phyloP scores from a whole-genome alignment of 768 basidiomycete genomes.

The Favolaschia claudopus region DNA sequence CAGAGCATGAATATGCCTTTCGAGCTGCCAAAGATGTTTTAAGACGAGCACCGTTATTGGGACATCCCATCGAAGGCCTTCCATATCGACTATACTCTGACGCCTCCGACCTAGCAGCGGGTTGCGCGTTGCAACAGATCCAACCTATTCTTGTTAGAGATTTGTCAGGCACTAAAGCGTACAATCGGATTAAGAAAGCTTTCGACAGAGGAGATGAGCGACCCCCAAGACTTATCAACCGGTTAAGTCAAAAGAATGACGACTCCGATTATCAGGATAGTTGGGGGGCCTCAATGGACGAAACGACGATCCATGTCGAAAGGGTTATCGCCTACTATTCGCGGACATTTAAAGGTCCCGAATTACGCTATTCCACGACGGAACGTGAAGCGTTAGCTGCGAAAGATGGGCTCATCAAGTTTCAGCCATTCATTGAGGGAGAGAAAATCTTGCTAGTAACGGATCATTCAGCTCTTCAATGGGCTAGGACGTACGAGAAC shows the following conservation, averaged over 20 bases:
- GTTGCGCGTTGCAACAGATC: slow-evolving; percentile 19
- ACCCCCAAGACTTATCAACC: too few relatives aligned
- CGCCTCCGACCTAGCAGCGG: slow-evolving; percentile 11
- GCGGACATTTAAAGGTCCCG: slow-evolving; percentile 27
- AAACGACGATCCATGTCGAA: too few relatives aligned
- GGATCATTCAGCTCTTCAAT: too few relatives aligned
- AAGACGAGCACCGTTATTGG: slow-evolving; percentile 29
- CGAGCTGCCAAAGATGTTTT: slow-evolving; percentile 26
- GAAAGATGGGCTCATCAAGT: slow-evolving; percentile 35
- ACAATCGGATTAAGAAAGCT: slow-evolving; percentile 5
- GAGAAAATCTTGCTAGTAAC: slow-evolving; percentile 24
- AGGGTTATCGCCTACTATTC: slow-evolving; percentile 31
- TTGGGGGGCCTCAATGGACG: too few relatives aligned
- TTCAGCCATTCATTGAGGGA: slow-evolving; percentile 39
- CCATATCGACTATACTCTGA: too few relatives aligned
- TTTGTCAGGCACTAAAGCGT: slow-evolving; percentile 12
- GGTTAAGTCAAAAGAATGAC: too few relatives aligned
- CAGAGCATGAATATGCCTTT: slow-evolving; percentile 24
- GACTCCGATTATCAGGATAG: too few relatives aligned
- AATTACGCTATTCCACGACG: slow-evolving; percentile 34
- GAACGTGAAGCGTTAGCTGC: slow-evolving; percentile 35
- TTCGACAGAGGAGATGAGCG: too few relatives aligned
- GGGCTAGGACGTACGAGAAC: slow-evolving; percentile 8
- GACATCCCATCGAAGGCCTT: slow-evolving; percentile 20
- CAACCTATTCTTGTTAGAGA: too few relatives aligned